Evolutionary conservation across 768 basidiomycete genomes (phyloP), one percentile per base, ranked within the genome.

Genomic region (Roridomyces roridus): DNA sequence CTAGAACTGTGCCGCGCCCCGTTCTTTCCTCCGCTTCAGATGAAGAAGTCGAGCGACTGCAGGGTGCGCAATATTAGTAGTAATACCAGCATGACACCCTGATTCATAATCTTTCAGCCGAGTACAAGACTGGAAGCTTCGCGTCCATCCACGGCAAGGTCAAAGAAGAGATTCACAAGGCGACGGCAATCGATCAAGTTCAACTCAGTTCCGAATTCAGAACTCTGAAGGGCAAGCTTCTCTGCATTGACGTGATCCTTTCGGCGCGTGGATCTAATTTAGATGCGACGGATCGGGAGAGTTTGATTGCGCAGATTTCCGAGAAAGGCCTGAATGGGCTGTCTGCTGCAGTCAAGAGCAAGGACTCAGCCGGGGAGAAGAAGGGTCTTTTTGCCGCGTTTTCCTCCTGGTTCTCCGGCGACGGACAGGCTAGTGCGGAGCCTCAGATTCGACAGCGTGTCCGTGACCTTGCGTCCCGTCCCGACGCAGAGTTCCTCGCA

Each of bases 201-300:
- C 21, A 18, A 41, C 17, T 59, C 20, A 47, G 56, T 14, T 4
- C 40, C 17, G 46, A 35, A 11, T 66, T 65, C 51, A 60, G 47
- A 24, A 12, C 11, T 9, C 17, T 54, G 15, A 67, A 66, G 48
- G 63, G 63, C 18, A 45, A 64, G 10, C 25, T 65, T 20, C 12
- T 65, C 18, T 55, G 49, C 20, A 36, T 62, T 37, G 51, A 52
- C 0, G 23, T 57, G 18, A 47, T 62, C 6, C 44, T 61, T 39
- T n/a, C 28, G n/a, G 36, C 52, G 25, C n/a, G n/a, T n/a, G 40
- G 23, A 23, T 46, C 50, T 5, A 51, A 55, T 26, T 42, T 65
- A n/a, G 56, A 55, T 0, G 26, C 9, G n/a, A 11, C 31, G 1
- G 62, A 65, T 23, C 64, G 65, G 10, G 50, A 66, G 55, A 43